Percentiles rank a stretch among this genome's conserved stretches.
Conservation (phyloP, 305 asterid genomes). For the Andrographis paniculata region DNA sequence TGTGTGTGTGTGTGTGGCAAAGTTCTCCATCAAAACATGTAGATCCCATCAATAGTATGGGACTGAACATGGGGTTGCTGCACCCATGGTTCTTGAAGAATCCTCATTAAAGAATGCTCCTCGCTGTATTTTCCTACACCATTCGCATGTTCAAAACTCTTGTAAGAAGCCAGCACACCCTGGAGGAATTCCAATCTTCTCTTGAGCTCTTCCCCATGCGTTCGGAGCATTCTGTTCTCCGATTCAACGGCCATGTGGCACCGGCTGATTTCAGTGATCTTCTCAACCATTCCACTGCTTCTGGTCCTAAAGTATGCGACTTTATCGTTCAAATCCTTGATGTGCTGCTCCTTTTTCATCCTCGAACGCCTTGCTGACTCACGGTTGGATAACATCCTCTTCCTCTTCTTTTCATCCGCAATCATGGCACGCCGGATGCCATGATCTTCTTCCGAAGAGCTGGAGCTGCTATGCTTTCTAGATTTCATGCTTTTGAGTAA, state of each 20-base stretch:
- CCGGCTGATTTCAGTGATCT: slow-evolving; percentile 19
- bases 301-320: slow-evolving; percentile 17
- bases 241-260: slow-evolving; percentile 22
- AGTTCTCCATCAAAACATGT: slow-evolving; percentile 21
- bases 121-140: neutral
- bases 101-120: slow-evolving; percentile 16
- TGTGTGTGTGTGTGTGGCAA: too few relatives aligned
- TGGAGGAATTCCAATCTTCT: slow-evolving; percentile 26
- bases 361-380: slow-evolving; percentile 52
- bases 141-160: neutral
- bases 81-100: slow-evolving; percentile 33
- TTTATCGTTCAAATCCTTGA: slow-evolving; percentile 43
- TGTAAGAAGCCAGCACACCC: slow-evolving; percentile 21
- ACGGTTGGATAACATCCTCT: slow-evolving; percentile 52
- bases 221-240: slow-evolving; percentile 25
- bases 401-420: slow-evolving; percentile 44
- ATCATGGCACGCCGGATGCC: slow-evolving; percentile 15
- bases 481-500: slow-evolving; percentile 25
- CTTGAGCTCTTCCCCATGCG: slow-evolving; percentile 29
- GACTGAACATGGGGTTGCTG: slow-evolving; percentile 23
- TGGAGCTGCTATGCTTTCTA: slow-evolving; percentile 20
- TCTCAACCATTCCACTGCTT: slow-evolving; percentile 18
- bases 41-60: slow-evolving; percentile 32
- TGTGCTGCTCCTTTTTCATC: slow-evolving; percentile 42
- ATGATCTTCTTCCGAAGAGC: slow-evolving; percentile 29